Base-by-base conservation (phyloP, 768 basidiomycete species). In the Fomitopsis serialis region DNA sequence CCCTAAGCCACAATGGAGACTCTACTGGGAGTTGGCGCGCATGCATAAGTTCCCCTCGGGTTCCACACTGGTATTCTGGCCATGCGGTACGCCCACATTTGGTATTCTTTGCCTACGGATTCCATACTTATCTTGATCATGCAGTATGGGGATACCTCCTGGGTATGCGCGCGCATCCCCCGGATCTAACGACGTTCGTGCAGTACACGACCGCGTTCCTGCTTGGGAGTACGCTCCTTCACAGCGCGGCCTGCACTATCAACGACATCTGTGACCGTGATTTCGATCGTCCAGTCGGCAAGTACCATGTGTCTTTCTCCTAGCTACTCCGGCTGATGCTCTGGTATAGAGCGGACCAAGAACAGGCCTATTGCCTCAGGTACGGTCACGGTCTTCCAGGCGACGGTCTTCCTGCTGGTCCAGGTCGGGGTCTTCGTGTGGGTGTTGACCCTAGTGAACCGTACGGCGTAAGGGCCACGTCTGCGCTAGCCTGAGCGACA, bases 241-340 rank as follows among this genome's bases (percentile, higher is more conserved):
- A 62, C 43, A 61, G 58, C 43, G 62, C 63, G 11, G 61, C 54
- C n/a, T 64, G 63, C 50, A 58, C 59, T 22, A 60, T 60, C 42
- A 64, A 62, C 42, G 64, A 66, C 19, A 61, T 66, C 23, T 61
- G 60, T 52, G 64, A 66, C 43, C 58, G 56, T 22, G 52, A 66
- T 24, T 55, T 72, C 49, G 73, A 73, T 53, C 58, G 61, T 5
- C 64, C 63, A 56, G 73, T 74, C 54, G 73, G 72, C 66, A 32
- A 32, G 29, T 32, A 32, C 15, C 5, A 19, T 13, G 17, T 24
- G 21, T 9, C 29, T 6, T 32, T 5, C 29, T 32, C 29, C 11
- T 32, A 11, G 11, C 29, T 5, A 11, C 11, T 32, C 29, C 6
- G 11, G 29, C 29, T 32, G 6, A 32, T 32, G 6, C 29, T 32